Conservation (phyloP, 371 early-diverging fungal genomes). For the Fennellomyces sp. region DNA sequence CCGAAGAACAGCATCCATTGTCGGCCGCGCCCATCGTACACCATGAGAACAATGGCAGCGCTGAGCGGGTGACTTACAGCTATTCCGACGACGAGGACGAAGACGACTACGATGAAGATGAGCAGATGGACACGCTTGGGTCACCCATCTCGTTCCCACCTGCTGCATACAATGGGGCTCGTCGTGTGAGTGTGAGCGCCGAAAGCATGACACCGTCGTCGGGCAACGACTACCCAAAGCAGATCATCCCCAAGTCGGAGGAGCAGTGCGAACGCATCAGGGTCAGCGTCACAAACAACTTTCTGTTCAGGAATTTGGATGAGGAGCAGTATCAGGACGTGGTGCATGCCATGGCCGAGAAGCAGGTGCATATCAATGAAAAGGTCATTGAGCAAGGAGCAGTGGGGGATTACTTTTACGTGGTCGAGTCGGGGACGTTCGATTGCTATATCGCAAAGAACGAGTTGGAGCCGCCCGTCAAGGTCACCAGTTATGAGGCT, state of each 20-base stretch:
- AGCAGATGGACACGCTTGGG: conserved; percentile 2
- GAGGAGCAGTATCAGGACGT: conserved; percentile 96
- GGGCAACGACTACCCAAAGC: conserved; percentile 73
- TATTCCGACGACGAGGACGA: conserved; percentile 19
- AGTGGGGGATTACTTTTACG: conserved; percentile 96
- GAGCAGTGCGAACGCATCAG: conserved; percentile 86
- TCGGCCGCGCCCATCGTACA: not conserved
- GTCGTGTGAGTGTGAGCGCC: conserved; percentile 95
- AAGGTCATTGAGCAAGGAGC: conserved; percentile 94
- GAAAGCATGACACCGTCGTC: conserved; percentile 92
- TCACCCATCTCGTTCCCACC: not conserved
- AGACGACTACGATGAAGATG: conserved; percentile 15
- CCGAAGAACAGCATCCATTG: not conserved
- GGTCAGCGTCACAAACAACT: conserved; percentile 81
- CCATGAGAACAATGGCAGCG: not conserved
- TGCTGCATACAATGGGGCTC: conserved; percentile 11
- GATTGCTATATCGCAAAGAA: conserved; percentile 82
- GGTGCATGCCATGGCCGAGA: conserved; percentile 96
- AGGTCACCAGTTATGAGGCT: conserved; percentile 66
- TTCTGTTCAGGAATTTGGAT: conserved; percentile 91
- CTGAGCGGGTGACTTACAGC: not conserved
- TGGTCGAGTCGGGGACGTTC: conserved; percentile 93
- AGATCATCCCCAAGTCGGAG: conserved; percentile 87
- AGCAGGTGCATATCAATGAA: conserved; percentile 68
- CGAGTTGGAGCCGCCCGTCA: conserved; percentile 32